Evolutionary conservation across 2,329 filamentous ascomycete genomes (phyloP), one percentile per base, ranked within the genome.

Genomic region (Colletotrichum godetiae): DNA sequence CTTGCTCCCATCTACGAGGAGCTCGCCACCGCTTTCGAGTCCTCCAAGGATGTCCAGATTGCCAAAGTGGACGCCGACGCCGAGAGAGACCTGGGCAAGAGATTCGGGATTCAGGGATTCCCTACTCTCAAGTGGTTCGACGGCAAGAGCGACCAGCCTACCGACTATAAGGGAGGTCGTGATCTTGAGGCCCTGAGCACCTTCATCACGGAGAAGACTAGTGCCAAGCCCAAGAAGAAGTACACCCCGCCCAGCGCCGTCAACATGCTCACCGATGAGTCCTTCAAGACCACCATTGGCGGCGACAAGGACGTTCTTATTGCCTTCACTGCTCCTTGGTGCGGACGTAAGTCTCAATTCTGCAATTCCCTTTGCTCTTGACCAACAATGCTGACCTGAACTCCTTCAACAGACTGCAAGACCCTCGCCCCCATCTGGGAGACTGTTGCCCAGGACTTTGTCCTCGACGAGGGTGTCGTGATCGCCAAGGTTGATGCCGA

Each of bases 101-200:
- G 92, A 76, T 98, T 95, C 80, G 94, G 93, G 56, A 90, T 99
- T 61, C 93, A 97, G 84, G 97, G 97, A 24, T 99, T 98, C 88
- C 97, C 97, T 24, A 99, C 97, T 0, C 86, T 99, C 80, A 99
- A 99, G 86, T 99, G 91, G 89, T 99, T 99, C 80, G 95, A 98
- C 84, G 97, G 97, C 78, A 97, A 97, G 89, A 96, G 93, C 82
- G 92, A 95, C 73, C 92, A 90, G 80, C 95, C 96, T 0, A 86
- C 89, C 75, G 95, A 98, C 75, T 99, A 98, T 87, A 93, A 90
- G 74, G 92, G 94, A 73, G 95, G 94, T 37, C 91, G 97, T 70
- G 96, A 98, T 82, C 82, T 99, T 31, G 97, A 98, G 78, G 94
- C 93, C 82, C 86, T 99, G 84, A 89, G 88, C 66, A 88, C 89